These are phyloP conservation scores for Mimosa pudica DNA, from an alignment of 306 rosid species.

Conservation along the genomic window DNA sequence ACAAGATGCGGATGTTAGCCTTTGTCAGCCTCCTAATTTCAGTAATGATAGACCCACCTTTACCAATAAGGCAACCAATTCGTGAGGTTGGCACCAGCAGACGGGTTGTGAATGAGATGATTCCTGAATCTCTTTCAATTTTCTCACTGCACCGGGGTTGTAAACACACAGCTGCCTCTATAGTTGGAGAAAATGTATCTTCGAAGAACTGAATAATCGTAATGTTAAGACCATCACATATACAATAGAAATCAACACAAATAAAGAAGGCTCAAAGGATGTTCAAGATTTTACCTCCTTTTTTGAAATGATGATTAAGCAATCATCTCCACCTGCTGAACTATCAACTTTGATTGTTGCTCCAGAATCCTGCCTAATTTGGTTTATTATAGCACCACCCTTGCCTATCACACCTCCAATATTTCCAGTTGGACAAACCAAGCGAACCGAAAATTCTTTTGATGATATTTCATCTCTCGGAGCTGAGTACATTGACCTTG, in stretches of 20 bases:
- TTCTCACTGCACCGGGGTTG: conserved; percentile 96
- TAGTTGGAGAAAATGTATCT: conserved; percentile 72
- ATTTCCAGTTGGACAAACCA: conserved; percentile 86
- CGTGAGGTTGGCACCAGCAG: conserved; percentile 85
- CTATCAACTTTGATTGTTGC: conserved; percentile 95
- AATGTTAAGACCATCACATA: conserved; percentile 30
- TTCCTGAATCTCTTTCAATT: conserved; percentile 96
- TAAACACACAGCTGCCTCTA: conserved; percentile 94
- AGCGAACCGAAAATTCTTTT: conserved; percentile 81
- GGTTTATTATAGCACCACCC: conserved; percentile 92
- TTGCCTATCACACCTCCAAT: conserved; percentile 98
- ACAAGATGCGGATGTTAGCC: conserved; percentile 86
- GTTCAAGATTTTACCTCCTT: conserved; percentile 68
- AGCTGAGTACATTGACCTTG: conserved; percentile 86
- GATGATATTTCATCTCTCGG: conserved; percentile 82
- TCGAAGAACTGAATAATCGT: conserved; percentile 73
- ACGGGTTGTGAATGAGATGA: conserved; percentile 90
- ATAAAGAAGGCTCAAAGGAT: conserved; percentile 13
- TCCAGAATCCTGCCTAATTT: conserved; percentile 92
- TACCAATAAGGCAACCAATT: conserved; percentile 99
- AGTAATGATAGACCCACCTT: conserved; percentile 92
- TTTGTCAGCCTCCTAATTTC: conserved; percentile 94
- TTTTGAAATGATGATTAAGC: conserved; percentile 78
- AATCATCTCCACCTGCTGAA: conserved; percentile 82
- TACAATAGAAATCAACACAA: conserved; percentile 16